Evolutionary conservation across 768 basidiomycete species (phyloP).

Genomic region (Lentinula sp.): DNA sequence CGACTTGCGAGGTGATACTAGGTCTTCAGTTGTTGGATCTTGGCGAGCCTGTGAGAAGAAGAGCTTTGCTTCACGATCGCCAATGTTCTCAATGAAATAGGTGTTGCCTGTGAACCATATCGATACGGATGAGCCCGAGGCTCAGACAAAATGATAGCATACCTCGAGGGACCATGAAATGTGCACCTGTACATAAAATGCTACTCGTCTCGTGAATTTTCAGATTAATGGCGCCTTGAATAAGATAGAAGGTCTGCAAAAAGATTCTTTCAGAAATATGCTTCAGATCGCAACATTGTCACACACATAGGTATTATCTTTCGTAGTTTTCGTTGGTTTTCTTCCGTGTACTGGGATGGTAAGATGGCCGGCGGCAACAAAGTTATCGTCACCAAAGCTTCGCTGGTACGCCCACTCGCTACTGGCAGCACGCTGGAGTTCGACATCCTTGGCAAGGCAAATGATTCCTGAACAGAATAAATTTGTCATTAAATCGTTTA

Average conservation of each 20-base stretch:
- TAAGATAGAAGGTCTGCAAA: conserved; percentile 52
- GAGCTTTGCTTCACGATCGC: conserved; percentile 68
- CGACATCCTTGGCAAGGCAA: conserved; percentile 64
- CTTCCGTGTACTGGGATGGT: conserved; percentile 70
- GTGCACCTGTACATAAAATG: conserved; percentile 58
- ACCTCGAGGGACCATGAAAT: conserved; percentile 70
- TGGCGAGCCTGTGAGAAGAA: conserved; percentile 91
- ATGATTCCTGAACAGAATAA: conserved; percentile 57
- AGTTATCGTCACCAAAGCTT: conserved; percentile 86
- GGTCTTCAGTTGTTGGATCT: conserved; percentile 12
- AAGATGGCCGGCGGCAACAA: conserved; percentile 86
- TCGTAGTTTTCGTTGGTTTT: conserved; percentile 84
- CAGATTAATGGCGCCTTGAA: conserved; percentile 85
- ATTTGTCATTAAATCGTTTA: conserved; percentile 1
- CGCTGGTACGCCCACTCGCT: conserved; percentile 83
- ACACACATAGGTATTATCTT: conserved; percentile 90
- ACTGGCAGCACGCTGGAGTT: conserved; percentile 53
- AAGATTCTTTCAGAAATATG: neutral
- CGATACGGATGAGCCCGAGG: neutral
- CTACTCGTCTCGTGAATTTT: conserved; percentile 76
- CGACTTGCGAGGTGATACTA: neutral
- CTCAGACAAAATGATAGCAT: conserved; percentile 11
- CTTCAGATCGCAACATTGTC: neutral
- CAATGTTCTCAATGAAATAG: conserved; percentile 87
- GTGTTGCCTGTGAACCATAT: conserved; percentile 59